phyloP scores from a whole-genome alignment of 306 rosid species.

The cucumber (Cucumis sativus) region Cucumber_9930_V3 NC_026657.2:30804001-30804500 shows the following conservation, averaged over 20 bases:
- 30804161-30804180: background rate
- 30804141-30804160: background rate
- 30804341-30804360: slow-evolving; percentile 79
- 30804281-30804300: background rate
- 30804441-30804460: slow-evolving; percentile 96
- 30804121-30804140: background rate
- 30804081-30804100: slow-evolving; percentile 51
- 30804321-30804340: slow-evolving; percentile 13
- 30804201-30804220: background rate
- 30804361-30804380: slow-evolving; percentile 99
- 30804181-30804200: background rate
- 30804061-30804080: slow-evolving; percentile 96
- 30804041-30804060: slow-evolving; percentile 77
- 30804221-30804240: background rate
- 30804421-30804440: slow-evolving; percentile 95
- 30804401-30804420: slow-evolving; percentile 93
- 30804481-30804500: slow-evolving; percentile 99
- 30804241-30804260: background rate
- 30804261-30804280: background rate
- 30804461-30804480: slow-evolving; percentile 94
- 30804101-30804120: slow-evolving; percentile 17
- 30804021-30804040: slow-evolving; percentile 86
- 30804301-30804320: slow-evolving; percentile 7
- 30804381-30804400: slow-evolving; percentile 94
- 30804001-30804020: slow-evolving; percentile 98